Evolutionary conservation across 192 early-diverging fungal genomes (phyloP).

Genomic region (Podila clonocystis): DNA sequence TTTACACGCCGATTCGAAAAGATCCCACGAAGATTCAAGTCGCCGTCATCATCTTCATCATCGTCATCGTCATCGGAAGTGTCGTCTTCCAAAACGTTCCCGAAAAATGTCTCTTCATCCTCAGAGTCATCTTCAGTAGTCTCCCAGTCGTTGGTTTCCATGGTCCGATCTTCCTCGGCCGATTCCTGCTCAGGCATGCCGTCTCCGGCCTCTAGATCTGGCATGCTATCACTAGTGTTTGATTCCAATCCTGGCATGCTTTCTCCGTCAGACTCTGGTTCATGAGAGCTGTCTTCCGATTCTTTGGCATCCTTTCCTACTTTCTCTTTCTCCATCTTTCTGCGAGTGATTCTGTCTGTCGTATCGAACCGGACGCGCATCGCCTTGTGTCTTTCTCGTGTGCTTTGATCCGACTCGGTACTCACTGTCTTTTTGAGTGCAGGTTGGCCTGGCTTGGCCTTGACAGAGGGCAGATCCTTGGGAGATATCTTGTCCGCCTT

Average conservation of each 20-base stretch:
- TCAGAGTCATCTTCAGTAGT: conserved; percentile 7
- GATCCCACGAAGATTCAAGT: conserved; percentile 12
- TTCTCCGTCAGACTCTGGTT: not conserved
- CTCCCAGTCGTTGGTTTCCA: no score
- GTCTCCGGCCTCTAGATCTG: no score
- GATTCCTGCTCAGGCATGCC: no score
- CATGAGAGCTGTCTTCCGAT: not conserved
- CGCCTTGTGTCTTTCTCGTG: not conserved
- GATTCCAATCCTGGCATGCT: not conserved
- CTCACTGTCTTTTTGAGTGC: not conserved
- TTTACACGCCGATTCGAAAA: no score
- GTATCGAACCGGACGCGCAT: not conserved
- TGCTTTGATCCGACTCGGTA: not conserved
- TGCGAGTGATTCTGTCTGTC: no score
- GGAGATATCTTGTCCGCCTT: not conserved
- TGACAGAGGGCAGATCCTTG: no score
- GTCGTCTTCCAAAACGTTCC: not conserved
- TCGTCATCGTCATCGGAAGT: conserved; percentile 17
- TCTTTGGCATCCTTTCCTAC: no score
- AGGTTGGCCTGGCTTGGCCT: not conserved
- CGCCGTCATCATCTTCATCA: conserved; percentile 17
- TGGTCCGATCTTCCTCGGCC: no score
- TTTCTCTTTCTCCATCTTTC: no score
- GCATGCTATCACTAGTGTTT: not conserved
- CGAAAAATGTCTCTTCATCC: not conserved